Conservation (phyloP, 495 filamentous ascomycete species). For the Aspergillus haitiensis region DNA sequence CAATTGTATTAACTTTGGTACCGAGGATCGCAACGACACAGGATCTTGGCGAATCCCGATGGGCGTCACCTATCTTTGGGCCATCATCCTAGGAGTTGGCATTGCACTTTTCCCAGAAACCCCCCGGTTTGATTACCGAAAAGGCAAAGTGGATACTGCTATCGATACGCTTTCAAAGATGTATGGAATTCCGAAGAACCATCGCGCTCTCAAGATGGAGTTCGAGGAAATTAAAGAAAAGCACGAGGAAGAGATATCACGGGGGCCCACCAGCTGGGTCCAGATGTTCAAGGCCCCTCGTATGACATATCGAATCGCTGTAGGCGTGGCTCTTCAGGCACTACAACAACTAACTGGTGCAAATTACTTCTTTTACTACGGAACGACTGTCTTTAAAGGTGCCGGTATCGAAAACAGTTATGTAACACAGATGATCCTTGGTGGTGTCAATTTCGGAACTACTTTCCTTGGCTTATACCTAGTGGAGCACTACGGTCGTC, state of each 20-base stretch:
- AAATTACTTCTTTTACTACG: constrained; percentile 75
- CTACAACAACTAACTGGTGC: constrained; percentile 44
- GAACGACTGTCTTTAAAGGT: constrained; percentile 66
- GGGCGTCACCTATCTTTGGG: constrained; percentile 73
- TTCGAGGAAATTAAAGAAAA: constrained; percentile 63
- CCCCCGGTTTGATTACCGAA: constrained; percentile 66
- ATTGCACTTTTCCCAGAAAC: constrained; percentile 71
- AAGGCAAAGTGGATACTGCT: constrained; percentile 60
- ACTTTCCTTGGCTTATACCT: constrained; percentile 70
- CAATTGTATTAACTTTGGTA: constrained; percentile 78
- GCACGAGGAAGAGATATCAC: constrained; percentile 52
- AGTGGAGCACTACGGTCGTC: constrained; percentile 67
- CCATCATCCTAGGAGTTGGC: constrained; percentile 64
- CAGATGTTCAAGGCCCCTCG: constrained; percentile 62
- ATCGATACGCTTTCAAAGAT: constrained; percentile 63
- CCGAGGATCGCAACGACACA: constrained; percentile 44
- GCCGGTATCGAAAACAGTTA: constrained; percentile 66
- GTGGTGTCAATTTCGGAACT: constrained; percentile 67
- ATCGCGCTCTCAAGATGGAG: constrained; percentile 62
- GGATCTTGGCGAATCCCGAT: constrained; percentile 77
- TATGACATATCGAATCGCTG: constrained; percentile 64
- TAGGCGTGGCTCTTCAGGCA: constrained; percentile 66
- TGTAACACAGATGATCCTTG: constrained; percentile 71
- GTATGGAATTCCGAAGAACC: constrained; percentile 63
- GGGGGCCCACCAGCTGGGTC: constrained; percentile 31